Evolutionary conservation across 2,329 filamentous ascomycete species (phyloP).

Genomic region (Gliomastix tumulicola): DNA sequence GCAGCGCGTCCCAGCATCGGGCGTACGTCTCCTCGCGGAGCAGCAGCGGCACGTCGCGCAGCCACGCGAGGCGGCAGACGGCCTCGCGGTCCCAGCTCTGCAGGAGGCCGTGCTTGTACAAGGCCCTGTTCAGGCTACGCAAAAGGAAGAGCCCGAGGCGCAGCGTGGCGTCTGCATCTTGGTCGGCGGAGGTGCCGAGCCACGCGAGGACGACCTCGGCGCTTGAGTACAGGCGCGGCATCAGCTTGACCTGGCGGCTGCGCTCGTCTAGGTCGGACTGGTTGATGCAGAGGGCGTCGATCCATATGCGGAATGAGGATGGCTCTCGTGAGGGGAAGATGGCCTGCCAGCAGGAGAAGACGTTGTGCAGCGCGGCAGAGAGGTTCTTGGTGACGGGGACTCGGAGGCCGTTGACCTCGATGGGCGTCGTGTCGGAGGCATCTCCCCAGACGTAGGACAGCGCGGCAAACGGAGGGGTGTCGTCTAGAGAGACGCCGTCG

Average conservation of each 20-base stretch:
- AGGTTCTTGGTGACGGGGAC: neutral
- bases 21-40: too few relatives aligned
- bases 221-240: constrained; percentile 6
- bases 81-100: too few relatives aligned
- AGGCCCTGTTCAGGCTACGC: neutral
- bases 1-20: neutral
- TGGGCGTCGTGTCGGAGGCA: neutral
- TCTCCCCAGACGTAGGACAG: neutral
- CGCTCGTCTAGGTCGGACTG: constrained; percentile 3
- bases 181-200: constrained; percentile 23
- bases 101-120: too few relatives aligned
- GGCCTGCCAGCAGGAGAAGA: neutral
- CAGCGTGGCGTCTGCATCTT: neutral
- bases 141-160: neutral
- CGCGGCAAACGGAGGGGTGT: neutral
- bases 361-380: neutral
- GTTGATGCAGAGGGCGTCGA: constrained; percentile 5
- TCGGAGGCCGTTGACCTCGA: neutral
- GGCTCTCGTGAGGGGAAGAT: neutral
- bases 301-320: constrained; percentile 1
- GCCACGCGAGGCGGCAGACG: neutral
- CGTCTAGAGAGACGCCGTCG: neutral
- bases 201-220: constrained; percentile 24
- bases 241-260: constrained; percentile 2
- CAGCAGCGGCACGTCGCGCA: neutral